A percentile compares a stretch with the other conserved stretches of the same genome.
Evolutionary conservation across 495 filamentous ascomycete genomes (phyloP).

Genomic region (Glonium stellatum): DNA sequence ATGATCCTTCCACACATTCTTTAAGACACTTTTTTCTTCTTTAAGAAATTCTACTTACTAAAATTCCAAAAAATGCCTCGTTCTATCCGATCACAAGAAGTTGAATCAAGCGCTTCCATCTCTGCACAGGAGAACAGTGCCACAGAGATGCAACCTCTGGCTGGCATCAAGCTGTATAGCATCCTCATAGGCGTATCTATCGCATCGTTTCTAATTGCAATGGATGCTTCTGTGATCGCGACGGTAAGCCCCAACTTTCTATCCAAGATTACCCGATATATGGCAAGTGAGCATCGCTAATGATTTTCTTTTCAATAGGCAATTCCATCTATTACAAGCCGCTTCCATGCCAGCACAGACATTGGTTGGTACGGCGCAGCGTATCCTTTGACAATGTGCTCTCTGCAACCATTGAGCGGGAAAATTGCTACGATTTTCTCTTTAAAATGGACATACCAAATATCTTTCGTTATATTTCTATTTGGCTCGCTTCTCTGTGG

Average conservation of each 20-base stretch:
- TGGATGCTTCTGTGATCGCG: neutral
- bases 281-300: neutral
- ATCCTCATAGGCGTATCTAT: neutral
- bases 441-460: slow-evolving; percentile 31
- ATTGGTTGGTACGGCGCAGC: slow-evolving; percentile 71
- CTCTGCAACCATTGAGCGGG: slow-evolving; percentile 35
- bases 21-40: neutral
- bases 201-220: neutral
- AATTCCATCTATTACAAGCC: slow-evolving; percentile 70
- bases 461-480: slow-evolving; percentile 19
- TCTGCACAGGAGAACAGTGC: neutral
- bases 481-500: slow-evolving; percentile 41
- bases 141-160: neutral
- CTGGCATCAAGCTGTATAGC: slow-evolving; percentile 1
- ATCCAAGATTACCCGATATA: neutral
- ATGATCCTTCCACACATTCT: neutral
- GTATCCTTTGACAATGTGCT: slow-evolving; percentile 62
- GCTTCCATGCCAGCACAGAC: slow-evolving; percentile 63
- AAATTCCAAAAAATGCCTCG: neutral
- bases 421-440: slow-evolving; percentile 34
- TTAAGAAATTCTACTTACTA: neutral
- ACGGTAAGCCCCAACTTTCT: neutral
- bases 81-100: neutral
- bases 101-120: neutral
- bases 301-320: slow-evolving; percentile 35